These are phyloP conservation scores for Pelargonium fulgidum DNA, from an alignment of 441 rosid species.

Conservation along the genomic window DNA sequence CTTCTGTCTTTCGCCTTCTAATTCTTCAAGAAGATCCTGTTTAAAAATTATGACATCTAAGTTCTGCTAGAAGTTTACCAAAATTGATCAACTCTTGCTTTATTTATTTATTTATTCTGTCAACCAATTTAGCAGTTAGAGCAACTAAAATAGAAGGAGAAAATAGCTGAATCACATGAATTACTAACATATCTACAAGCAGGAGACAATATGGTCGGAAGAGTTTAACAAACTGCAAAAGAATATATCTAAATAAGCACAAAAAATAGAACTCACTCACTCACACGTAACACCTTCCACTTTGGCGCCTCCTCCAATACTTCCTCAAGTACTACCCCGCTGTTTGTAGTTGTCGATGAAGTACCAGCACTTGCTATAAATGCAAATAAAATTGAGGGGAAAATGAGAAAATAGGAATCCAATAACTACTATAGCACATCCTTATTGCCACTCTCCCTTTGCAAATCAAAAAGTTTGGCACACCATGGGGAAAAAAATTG, in stretches of 20 bases:
- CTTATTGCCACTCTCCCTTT: background rate
- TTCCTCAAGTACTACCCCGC: constrained; percentile 54
- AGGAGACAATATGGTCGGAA: background rate
- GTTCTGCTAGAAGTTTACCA: constrained; percentile 10
- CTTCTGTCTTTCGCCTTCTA: constrained; percentile 67
- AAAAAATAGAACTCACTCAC: constrained; percentile 60
- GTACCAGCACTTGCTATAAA: constrained; percentile 37
- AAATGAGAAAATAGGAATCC: constrained; percentile 12
- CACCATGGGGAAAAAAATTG: background rate
- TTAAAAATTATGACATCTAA: constrained; percentile 21
- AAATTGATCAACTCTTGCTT: background rate
- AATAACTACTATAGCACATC: constrained; percentile 14
- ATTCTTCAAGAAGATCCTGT: constrained; percentile 84
- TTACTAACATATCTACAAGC: background rate
- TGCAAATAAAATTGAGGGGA: constrained; percentile 16
- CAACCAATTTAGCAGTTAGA: background rate
- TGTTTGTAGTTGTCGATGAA: constrained; percentile 32
- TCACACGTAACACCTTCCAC: constrained; percentile 98
- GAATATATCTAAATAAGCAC: constrained; percentile 19
- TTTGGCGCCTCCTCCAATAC: constrained; percentile 86
- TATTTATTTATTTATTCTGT: background rate
- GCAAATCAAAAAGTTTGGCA: background rate
- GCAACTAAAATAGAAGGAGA: constrained; percentile 12
- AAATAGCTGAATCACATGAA: background rate
- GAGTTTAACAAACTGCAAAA: constrained; percentile 15